Conservation (phyloP, 2,329 filamentous ascomycete species). For the Diaporthe sp. region DNA sequence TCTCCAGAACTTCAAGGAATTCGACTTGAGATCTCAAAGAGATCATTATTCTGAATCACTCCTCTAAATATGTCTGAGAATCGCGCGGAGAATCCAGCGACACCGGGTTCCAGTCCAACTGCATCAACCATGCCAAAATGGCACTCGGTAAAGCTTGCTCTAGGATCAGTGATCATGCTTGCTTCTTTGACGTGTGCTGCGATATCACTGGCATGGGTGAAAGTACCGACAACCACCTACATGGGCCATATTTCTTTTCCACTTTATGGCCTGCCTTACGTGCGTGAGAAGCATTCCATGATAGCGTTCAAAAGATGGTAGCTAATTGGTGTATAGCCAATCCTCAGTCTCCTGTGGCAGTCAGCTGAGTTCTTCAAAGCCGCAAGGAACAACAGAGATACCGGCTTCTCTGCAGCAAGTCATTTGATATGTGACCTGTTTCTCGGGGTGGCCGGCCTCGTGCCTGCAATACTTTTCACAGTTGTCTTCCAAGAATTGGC, state of each 20-base stretch:
- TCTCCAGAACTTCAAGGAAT: too few relatives aligned
- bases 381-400: neutral
- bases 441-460: neutral
- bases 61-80: neutral
- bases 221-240: neutral
- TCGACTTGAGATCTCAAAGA: too few relatives aligned
- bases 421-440: neutral
- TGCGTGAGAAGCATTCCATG: neutral
- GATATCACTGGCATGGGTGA: neutral
- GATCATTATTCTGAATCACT: neutral
- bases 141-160: neutral
- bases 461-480: neutral
- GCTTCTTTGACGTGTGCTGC: neutral
- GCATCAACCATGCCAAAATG: neutral
- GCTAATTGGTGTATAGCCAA: neutral
- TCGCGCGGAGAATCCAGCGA: too few relatives aligned
- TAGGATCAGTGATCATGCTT: neutral
- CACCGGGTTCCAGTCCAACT: neutral
- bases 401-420: neutral
- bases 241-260: too few relatives aligned
- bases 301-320: rapidly evolving
- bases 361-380: neutral
- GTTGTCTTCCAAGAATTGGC: neutral
- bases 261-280: neutral
- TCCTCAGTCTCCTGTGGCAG: neutral